phyloP scores from a whole-genome alignment of 2,329 filamentous ascomycete genomes.

The Fusarium xylarioides region DNA sequence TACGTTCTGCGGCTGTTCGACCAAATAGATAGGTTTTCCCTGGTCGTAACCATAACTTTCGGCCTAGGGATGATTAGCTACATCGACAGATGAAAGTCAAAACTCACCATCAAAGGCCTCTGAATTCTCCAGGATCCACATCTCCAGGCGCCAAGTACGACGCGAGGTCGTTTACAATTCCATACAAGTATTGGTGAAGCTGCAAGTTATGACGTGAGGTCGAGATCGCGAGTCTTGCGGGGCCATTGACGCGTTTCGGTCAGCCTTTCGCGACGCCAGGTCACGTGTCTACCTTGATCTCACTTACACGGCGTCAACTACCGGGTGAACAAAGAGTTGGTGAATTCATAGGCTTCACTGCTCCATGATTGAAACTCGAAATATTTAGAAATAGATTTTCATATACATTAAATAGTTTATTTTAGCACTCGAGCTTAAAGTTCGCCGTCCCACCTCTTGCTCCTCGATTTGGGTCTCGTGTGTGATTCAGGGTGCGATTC shows the following conservation, averaged over 20 bases:
- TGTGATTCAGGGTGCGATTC: neutral
- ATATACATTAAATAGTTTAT: rapidly evolving
- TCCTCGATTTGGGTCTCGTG: neutral
- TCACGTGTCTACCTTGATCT: constrained; percentile 35
- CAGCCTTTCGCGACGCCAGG: constrained; percentile 31
- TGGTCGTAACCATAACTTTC: constrained; percentile 82
- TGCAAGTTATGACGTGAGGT: constrained; percentile 40
- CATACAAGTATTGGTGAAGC: constrained; percentile 16
- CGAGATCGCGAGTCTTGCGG: constrained; percentile 37
- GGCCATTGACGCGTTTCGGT: constrained; percentile 29
- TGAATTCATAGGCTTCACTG: neutral
- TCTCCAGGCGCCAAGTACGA: constrained; percentile 45
- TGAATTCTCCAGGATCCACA: constrained; percentile 73
- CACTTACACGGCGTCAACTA: neutral
- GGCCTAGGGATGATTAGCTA: constrained; percentile 42
- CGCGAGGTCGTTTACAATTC: constrained; percentile 27
- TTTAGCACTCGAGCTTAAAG: too few species aligned
- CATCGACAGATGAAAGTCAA: neutral
- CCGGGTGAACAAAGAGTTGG: neutral
- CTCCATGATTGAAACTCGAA: neutral
- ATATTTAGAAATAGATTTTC: rapidly evolving
- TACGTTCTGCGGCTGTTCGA: constrained; percentile 74
- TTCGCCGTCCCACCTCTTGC: neutral
- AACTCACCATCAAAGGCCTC: constrained; percentile 60
- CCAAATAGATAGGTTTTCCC: constrained; percentile 89